phyloP scores from a whole-genome alignment of 2,329 filamentous ascomycete genomes.

The Reticulascus tulasneorum region DNA sequence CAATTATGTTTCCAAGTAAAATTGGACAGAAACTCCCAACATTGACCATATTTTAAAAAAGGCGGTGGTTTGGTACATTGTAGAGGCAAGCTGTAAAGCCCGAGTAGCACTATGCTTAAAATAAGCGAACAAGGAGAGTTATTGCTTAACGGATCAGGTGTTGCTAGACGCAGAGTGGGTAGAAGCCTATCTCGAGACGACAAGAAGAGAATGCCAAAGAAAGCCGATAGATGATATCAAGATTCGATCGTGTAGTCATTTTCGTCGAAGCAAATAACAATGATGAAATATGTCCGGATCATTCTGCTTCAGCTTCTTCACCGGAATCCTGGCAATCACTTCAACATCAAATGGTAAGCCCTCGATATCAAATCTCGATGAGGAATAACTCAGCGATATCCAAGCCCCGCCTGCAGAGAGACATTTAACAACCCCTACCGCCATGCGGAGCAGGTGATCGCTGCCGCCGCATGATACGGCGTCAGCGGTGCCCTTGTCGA shows the following conservation, averaged over 20 bases:
- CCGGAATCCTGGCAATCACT: slow-evolving; percentile 37
- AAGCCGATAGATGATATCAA: too few species aligned
- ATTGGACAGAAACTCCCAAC: too few species aligned
- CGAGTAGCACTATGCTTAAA: too few species aligned
- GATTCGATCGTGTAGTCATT: background rate
- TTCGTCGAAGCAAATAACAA: slow-evolving; percentile 39
- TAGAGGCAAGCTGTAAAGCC: too few species aligned
- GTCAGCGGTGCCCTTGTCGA: slow-evolving; percentile 48
- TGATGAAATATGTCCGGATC: slow-evolving; percentile 45
- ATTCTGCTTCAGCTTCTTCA: slow-evolving; percentile 31
- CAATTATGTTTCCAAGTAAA: too few species aligned
- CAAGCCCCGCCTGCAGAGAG: slow-evolving; percentile 35
- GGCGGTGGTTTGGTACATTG: too few species aligned
- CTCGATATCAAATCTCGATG: slow-evolving; percentile 32
- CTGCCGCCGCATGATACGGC: slow-evolving; percentile 43
- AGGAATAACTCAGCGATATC: slow-evolving; percentile 46
- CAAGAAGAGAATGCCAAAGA: too few species aligned
- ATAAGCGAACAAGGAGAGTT: too few species aligned
- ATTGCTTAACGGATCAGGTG: too few species aligned
- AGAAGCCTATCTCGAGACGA: too few species aligned
- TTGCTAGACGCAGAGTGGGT: too few species aligned
- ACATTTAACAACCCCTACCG: slow-evolving; percentile 26
- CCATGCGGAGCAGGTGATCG: slow-evolving; percentile 33
- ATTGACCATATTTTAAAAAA: too few species aligned
- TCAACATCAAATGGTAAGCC: slow-evolving; percentile 36